Evolutionary conservation across 495 filamentous ascomycete species (phyloP).

Genomic region (Aspergillus diversus): DNA sequence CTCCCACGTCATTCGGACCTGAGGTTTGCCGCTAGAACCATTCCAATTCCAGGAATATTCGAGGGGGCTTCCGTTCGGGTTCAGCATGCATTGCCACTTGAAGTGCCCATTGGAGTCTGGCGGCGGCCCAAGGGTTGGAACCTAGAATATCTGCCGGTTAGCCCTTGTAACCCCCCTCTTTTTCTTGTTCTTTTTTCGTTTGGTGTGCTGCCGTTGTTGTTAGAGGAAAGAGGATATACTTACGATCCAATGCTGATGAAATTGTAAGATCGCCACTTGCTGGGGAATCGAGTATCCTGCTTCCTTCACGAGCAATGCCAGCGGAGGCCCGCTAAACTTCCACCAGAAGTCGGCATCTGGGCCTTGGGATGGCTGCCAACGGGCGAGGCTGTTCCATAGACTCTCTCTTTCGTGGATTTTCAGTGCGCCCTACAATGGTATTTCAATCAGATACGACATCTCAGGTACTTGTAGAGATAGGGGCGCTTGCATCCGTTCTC

Average conservation of each 20-base stretch:
- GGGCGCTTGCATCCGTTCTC: too few relatives aligned
- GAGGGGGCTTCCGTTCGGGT: neutral
- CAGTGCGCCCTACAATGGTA: neutral
- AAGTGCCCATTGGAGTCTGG: neutral
- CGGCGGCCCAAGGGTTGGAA: constrained; percentile 1
- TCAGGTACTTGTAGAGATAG: neutral
- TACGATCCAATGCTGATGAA: constrained; percentile 8
- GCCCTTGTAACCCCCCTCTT: too few relatives aligned
- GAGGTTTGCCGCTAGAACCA: neutral
- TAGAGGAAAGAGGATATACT: neutral
- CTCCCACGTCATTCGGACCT: neutral
- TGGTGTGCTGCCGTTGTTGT: neutral
- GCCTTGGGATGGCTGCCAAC: neutral
- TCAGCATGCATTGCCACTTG: neutral
- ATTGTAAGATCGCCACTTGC: neutral
- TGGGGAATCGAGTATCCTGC: neutral
- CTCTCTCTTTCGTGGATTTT: neutral
- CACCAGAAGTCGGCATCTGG: constrained; percentile 1
- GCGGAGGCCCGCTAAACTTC: neutral
- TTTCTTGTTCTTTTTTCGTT: neutral
- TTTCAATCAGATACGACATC: neutral
- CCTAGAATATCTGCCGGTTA: neutral
- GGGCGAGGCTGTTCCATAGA: neutral
- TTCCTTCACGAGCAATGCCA: neutral
- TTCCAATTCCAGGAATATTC: constrained; percentile 13